Conservation (phyloP, 148 eudicot genomes). For the Camellia granthamiana region DNA sequence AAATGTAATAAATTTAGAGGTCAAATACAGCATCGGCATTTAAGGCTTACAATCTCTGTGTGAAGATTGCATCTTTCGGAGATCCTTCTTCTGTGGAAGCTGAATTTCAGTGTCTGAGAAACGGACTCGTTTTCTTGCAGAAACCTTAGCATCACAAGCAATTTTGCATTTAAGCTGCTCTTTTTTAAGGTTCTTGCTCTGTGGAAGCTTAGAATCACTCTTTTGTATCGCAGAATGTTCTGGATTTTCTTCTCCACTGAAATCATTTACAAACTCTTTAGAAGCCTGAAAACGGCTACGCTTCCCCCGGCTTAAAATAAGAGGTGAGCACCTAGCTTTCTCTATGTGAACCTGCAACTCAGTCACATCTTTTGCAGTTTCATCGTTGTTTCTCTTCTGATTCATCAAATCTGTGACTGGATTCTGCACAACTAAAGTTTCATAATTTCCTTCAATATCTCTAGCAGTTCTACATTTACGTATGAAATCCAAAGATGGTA, state of each 20-base stretch:
- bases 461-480: constrained; percentile 17
- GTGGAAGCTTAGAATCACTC: constrained; percentile 19
- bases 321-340: constrained; percentile 29
- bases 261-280: constrained; percentile 25
- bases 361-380: constrained; percentile 30
- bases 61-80: constrained; percentile 20
- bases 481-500: constrained; percentile 8
- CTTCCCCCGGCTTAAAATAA: constrained; percentile 28
- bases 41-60: constrained; percentile 35
- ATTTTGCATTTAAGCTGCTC: constrained; percentile 23
- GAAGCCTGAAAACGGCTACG: constrained; percentile 36
- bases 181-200: constrained; percentile 25
- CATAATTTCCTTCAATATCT: constrained; percentile 22
- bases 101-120: constrained; percentile 41
- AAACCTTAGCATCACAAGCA: constrained; percentile 24
- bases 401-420: constrained; percentile 8
- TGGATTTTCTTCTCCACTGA: constrained; percentile 25
- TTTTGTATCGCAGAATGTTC: constrained; percentile 22
- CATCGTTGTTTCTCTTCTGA: constrained; percentile 16
- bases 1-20: constrained; percentile 8
- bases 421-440: constrained; percentile 15
- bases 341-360: constrained; percentile 25
- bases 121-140: constrained; percentile 58
- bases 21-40: constrained; percentile 3
- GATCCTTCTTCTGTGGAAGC: constrained; percentile 25